These are phyloP conservation scores for Aegilops sharonensis DNA, from an alignment of 176 grass and related monocot species.

Conservation along the genomic window DNA sequence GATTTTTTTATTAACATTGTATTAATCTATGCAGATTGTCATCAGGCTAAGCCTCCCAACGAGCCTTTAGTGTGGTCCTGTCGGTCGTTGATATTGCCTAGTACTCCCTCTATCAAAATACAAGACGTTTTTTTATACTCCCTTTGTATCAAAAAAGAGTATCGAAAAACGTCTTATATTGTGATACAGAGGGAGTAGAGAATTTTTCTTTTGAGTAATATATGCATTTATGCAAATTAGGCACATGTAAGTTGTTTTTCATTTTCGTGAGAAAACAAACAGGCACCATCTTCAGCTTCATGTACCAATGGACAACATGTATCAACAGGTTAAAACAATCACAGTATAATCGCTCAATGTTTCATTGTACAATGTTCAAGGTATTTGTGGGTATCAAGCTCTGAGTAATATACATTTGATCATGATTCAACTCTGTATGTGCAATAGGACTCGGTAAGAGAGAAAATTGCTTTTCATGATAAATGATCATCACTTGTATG, in stretches of 20 bases:
- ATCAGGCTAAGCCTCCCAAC: conserved; percentile 21
- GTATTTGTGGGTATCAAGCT: not conserved
- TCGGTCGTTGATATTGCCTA: not conserved
- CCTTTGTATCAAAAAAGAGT: too few species aligned
- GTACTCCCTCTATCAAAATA: too few species aligned
- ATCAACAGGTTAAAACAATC: not conserved
- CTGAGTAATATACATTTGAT: not conserved
- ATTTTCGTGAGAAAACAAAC: not conserved
- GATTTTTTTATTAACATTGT: not conserved
- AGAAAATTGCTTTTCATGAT: not conserved
- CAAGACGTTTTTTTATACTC: too few species aligned
- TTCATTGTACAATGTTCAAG: not conserved
- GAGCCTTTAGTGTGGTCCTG: not conserved
- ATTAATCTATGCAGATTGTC: conserved; percentile 39
- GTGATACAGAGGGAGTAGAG: not conserved
- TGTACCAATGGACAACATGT: not conserved
- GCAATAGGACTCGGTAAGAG: not conserved
- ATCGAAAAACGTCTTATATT: too few species aligned
- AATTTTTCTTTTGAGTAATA: not conserved
- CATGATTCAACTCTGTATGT: not conserved
- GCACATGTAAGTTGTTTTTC: not conserved
- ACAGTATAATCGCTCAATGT: not conserved
- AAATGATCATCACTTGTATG: too few species aligned
- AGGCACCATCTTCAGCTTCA: not conserved
- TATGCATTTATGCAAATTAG: conserved; percentile 11